Percentiles rank a stretch among this genome's conserved stretches.
phyloP scores from a whole-genome alignment of 441 rosid genomes.

The Populus trichocarpa region DNA sequence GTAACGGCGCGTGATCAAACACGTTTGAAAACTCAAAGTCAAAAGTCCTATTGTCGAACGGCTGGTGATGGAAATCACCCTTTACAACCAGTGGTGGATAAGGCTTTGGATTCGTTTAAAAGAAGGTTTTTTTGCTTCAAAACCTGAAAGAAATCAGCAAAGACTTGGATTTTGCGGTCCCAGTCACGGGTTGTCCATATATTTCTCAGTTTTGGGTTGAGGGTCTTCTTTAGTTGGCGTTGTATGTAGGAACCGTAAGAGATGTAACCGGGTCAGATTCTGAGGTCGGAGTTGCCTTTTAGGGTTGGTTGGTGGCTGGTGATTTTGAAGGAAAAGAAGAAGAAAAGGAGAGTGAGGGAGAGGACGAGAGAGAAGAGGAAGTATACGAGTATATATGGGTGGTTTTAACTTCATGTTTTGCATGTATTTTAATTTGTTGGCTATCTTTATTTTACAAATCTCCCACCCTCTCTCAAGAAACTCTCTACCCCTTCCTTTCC shows the following conservation, averaged over 20 bases:
- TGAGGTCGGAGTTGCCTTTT: constrained; percentile 27
- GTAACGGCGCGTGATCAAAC: constrained; percentile 84
- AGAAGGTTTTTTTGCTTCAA: constrained; percentile 40
- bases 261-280: constrained; percentile 65
- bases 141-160: constrained; percentile 48
- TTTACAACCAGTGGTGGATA: constrained; percentile 65
- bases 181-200: constrained; percentile 81
- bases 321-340: constrained; percentile 9
- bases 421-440: neutral
- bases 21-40: constrained; percentile 88
- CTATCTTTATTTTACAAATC: neutral
- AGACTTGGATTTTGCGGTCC: constrained; percentile 73
- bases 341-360: constrained; percentile 31
- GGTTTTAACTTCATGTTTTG: constrained; percentile 40
- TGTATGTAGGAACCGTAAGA: constrained; percentile 81
- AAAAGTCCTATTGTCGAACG: constrained; percentile 67
- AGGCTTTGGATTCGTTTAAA: constrained; percentile 50
- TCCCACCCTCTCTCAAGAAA: neutral
- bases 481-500: neutral
- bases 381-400: constrained; percentile 27
- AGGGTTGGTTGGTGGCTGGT: constrained; percentile 15
- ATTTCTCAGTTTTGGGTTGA: constrained; percentile 65
- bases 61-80: constrained; percentile 82
- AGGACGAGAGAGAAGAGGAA: constrained; percentile 38
- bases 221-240: constrained; percentile 89